These are phyloP conservation scores for Myxozyma lipomycoides DNA, from an alignment of 805 yeast species.

Conservation along the genomic window DNA sequence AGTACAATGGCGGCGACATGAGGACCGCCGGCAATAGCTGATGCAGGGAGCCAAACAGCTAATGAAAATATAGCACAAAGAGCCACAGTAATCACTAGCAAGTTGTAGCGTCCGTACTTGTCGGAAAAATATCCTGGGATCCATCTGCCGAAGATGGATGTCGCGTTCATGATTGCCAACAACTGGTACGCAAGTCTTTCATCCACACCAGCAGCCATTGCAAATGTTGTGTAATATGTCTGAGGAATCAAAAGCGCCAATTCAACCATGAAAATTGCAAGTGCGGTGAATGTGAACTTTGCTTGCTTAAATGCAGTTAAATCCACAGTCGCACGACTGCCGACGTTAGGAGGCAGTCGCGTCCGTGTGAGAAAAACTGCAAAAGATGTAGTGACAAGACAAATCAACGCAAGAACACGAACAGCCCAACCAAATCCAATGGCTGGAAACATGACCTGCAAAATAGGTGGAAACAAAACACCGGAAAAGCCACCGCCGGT, in stretches of 20 bases:
- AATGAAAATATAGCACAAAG: constrained; percentile 49
- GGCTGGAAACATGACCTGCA: constrained; percentile 44
- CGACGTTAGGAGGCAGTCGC: constrained; percentile 29
- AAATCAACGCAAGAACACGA: constrained; percentile 45
- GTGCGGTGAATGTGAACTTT: constrained; percentile 30
- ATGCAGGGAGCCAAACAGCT: constrained; percentile 63
- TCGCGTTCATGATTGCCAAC: constrained; percentile 47
- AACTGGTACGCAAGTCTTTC: constrained; percentile 37
- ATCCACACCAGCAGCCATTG: constrained; percentile 32
- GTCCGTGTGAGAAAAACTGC: constrained; percentile 41
- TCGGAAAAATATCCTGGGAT: constrained; percentile 57
- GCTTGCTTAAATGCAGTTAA: constrained; percentile 32
- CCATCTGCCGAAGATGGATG: constrained; percentile 52
- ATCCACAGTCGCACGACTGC: constrained; percentile 16
- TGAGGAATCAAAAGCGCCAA: constrained; percentile 35
- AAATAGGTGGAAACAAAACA: constrained; percentile 53
- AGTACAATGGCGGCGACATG: constrained; percentile 43
- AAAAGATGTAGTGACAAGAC: constrained; percentile 32
- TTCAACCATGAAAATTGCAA: constrained; percentile 34
- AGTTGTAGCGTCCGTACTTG: constrained; percentile 52
- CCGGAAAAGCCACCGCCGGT: constrained; percentile 70
- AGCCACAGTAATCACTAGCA: constrained; percentile 48
- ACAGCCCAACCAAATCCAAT: constrained; percentile 63
- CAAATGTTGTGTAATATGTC: constrained; percentile 36
- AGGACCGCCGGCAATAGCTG: constrained; percentile 20